Conservation (phyloP, 352 stramenopile species). For the Phytophthora fragariaefolia region DNA sequence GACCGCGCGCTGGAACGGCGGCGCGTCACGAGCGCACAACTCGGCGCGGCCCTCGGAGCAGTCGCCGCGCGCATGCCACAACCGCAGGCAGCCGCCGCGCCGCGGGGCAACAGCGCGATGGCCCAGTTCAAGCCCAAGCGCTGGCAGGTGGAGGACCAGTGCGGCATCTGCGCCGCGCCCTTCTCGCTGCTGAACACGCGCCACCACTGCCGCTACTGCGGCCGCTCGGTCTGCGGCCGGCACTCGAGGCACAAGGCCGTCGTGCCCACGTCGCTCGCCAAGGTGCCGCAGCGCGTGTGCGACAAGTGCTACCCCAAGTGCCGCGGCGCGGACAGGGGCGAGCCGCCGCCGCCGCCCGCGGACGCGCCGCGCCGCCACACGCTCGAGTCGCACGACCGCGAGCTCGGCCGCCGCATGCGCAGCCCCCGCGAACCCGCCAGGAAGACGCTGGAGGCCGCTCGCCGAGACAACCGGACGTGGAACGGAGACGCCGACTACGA, state of each 20-base stretch:
- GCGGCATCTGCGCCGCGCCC: conserved; percentile 59
- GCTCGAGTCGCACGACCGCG: conserved; percentile 20
- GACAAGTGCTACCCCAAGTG: conserved; percentile 72
- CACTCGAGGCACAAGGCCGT: conserved; percentile 75
- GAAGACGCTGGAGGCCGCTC: conserved; percentile 12
- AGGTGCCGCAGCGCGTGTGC: conserved; percentile 74
- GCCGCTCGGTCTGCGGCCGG: conserved; percentile 73
- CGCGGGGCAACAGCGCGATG: conserved; percentile 48
- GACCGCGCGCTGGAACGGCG: conserved; percentile 11
- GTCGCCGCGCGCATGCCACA: conserved; percentile 25
- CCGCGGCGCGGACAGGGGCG: conserved; percentile 21
- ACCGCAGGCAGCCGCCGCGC: conserved; percentile 17
- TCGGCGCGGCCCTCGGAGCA: conserved; percentile 9
- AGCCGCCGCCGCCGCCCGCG: conserved; percentile 19
- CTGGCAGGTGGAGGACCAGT: conserved; percentile 68
- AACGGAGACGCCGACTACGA: conserved; percentile 30
- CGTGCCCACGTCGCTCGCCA: conserved; percentile 71
- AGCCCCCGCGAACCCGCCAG: conserved; percentile 9
- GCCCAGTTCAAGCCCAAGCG: conserved; percentile 65
- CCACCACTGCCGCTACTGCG: conserved; percentile 84
- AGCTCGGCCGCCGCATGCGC: conserved; percentile 12
- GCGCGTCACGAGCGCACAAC: conserved; percentile 22
- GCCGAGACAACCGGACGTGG: conserved; percentile 36
- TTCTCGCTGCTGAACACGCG: conserved; percentile 73
- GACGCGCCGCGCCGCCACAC: conserved; percentile 32